phyloP scores from a whole-genome alignment of 805 yeast species.

The Soucietia sequanensis region DNA sequence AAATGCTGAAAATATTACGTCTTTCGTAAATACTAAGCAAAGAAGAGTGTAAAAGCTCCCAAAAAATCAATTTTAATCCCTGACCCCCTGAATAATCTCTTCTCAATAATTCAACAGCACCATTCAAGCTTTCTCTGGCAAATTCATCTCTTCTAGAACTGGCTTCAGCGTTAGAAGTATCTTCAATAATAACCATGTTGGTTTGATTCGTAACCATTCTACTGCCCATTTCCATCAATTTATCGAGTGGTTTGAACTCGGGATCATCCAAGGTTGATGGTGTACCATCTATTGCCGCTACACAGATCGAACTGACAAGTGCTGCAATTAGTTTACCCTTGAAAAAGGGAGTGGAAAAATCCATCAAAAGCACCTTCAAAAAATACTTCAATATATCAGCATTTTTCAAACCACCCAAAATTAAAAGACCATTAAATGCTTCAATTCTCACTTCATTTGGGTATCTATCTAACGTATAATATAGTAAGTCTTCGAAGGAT shows the following conservation, averaged over 20 bases:
- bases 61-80: conserved; percentile 59
- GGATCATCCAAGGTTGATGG: conserved; percentile 61
- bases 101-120: conserved; percentile 64
- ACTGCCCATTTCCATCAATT: conserved; percentile 18
- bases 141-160: conserved; percentile 59
- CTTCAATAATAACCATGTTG: conserved; percentile 58
- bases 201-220: conserved; percentile 21
- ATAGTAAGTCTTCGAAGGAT: conserved; percentile 53
- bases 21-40: conserved; percentile 57
- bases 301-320: conserved; percentile 55
- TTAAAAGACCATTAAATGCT: conserved; percentile 69
- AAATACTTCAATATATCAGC: conserved; percentile 57
- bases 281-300: conserved; percentile 64
- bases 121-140: conserved; percentile 62
- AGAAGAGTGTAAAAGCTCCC: conserved; percentile 69
- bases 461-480: conserved; percentile 48
- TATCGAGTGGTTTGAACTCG: conserved; percentile 48
- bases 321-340: conserved; percentile 47
- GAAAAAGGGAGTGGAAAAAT: conserved; percentile 48
- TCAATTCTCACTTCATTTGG: conserved; percentile 55
- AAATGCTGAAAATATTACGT: conserved; percentile 60
- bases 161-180: conserved; percentile 42
- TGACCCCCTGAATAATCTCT: conserved; percentile 55
- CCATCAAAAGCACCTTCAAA: conserved; percentile 56
- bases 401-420: conserved; percentile 77